Base-by-base conservation (phyloP, 768 basidiomycete species). In the Royoungia palumana region DNA sequence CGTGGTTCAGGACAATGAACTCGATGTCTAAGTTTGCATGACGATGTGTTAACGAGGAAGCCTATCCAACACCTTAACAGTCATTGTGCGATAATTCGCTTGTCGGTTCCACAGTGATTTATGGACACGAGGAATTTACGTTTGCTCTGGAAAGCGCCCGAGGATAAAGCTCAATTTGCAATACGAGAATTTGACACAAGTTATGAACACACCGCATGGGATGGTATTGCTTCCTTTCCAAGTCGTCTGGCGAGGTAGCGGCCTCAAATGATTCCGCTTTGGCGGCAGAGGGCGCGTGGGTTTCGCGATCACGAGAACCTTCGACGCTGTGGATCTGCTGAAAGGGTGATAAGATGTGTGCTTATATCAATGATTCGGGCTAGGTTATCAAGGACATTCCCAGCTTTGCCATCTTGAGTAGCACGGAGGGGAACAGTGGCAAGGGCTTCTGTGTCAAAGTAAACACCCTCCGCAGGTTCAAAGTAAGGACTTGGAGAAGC, bases 391-490 rank as follows among this genome's bases (percentile, higher is more conserved):
- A 68, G 77, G 1, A 62, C 63, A 4, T 50, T 46, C 12, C 66
- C 72, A 13, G 64, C 58, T 57, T 59, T 54, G 21, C 77, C 76
- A 27, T 71, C 70, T 44, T 68, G 63, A 48, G 64, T 61, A 3
- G 72, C 75, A 17, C 70, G 16, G 72, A 72, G 2, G 75, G 73
- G 10, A 85, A 70, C 13, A 86, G 67, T 8, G 83, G 83, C 1
- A 83, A 61, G 13, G 80, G 66, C 57, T 77, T 77, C 59, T 85
- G 84, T 8, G 79, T 82, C 25, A 85, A 60, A 1, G 78, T 82
- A 61, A 85, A 85, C 8, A 82, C 81, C 6, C 81, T 72, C 56
- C 82, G 81, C 17, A 84, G 58, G 64, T 85, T 84, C 37, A 85
- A 63, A 6, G 73, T 81, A 47, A 86, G 58, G 39, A 87, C 72